A percentile compares a stretch with the other conserved stretches of the same genome.
Evolutionary conservation across 345 rosid species (phyloP).

Genomic region (Gossypium anomalum): DNA sequence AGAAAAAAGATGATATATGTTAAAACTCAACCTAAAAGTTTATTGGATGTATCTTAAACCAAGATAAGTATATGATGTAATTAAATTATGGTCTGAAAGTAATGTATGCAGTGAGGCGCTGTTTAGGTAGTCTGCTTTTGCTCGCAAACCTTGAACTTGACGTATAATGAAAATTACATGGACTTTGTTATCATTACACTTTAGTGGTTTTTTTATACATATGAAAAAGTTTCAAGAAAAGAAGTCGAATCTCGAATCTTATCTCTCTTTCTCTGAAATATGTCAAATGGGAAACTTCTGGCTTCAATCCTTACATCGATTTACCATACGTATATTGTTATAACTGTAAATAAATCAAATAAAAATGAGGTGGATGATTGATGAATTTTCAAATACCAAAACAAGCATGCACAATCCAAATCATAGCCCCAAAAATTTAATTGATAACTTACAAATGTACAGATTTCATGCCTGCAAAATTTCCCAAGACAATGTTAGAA

Average conservation of each 20-base stretch:
- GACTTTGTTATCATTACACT: too few species aligned
- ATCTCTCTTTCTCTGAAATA: not conserved
- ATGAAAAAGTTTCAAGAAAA: not conserved
- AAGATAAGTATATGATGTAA: too few species aligned
- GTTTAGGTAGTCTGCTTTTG: too few species aligned
- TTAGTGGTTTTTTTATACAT: too few species aligned
- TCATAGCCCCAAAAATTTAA: not conserved
- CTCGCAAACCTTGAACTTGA: too few species aligned
- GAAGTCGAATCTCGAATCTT: not conserved
- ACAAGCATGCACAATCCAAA: not conserved
- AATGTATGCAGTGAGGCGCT: too few species aligned
- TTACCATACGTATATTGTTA: too few species aligned
- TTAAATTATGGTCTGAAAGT: too few species aligned
- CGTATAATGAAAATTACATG: too few species aligned
- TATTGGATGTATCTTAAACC: not conserved
- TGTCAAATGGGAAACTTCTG: not conserved
- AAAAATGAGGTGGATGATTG: not conserved
- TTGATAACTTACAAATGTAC: constrained; percentile 11
- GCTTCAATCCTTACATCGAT: not conserved
- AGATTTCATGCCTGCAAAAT: constrained; percentile 7
- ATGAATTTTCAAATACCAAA: not conserved
- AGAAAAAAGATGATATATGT: too few species aligned
- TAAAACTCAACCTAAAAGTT: not conserved
- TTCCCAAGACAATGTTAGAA: not conserved
- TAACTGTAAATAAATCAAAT: too few species aligned